Conservation (phyloP, 352 stramenopile species). For the Pythium utonaiense region DNA sequence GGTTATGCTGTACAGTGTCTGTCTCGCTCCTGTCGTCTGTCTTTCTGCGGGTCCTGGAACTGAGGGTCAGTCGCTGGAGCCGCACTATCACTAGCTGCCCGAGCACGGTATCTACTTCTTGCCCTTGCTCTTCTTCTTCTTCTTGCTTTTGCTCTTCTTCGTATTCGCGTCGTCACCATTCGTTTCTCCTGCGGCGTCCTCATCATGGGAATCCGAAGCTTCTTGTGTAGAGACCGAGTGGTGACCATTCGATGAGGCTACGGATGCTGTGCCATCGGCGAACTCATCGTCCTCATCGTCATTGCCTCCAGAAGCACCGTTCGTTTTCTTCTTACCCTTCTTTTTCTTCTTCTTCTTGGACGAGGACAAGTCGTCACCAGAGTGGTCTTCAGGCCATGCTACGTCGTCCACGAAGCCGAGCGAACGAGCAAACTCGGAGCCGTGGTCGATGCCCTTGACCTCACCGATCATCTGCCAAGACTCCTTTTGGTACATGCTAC, state of each 20-base stretch:
- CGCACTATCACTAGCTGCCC: neutral
- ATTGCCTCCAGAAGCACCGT: constrained; percentile 11
- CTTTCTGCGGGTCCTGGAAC: neutral
- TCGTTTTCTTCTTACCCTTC: constrained; percentile 55
- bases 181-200: constrained; percentile 4
- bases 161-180: constrained; percentile 6
- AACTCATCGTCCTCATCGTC: constrained; percentile 15
- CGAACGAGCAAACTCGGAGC: constrained; percentile 75
- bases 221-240: neutral
- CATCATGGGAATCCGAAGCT: constrained; percentile 11
- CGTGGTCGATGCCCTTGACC: constrained; percentile 70
- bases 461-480: constrained; percentile 66
- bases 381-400: constrained; percentile 71
- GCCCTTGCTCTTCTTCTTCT: constrained; percentile 36
- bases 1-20: too few relatives aligned
- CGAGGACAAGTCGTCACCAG: constrained; percentile 21
- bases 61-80: neutral
- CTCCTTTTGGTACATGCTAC: constrained; percentile 50
- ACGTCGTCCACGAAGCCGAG: constrained; percentile 84
- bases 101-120: constrained; percentile 24
- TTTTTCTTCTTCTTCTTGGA: constrained; percentile 64
- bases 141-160: constrained; percentile 30
- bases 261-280: constrained; percentile 10
- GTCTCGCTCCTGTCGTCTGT: neutral
- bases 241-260: constrained; percentile 16